A percentile compares a stretch with the other conserved stretches of the same genome.
These are phyloP conservation scores for Diaporthe velutina DNA, from an alignment of 2,329 filamentous ascomycete species.

Conservation along the genomic window DNA sequence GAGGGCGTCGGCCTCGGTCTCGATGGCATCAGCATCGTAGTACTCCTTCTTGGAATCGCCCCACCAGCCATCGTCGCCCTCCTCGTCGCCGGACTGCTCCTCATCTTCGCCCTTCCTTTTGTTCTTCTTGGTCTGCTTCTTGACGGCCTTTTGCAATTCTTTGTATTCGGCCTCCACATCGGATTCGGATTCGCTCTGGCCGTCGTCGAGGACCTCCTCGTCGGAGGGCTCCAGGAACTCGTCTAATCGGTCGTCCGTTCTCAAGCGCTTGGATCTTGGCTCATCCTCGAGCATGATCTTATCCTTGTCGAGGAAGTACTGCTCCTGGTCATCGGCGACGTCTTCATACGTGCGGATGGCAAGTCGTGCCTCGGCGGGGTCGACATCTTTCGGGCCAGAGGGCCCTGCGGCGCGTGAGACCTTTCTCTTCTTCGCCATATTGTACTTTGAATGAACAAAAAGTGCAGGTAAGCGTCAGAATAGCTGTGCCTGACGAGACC, in stretches of 20 bases:
- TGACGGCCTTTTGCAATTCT: constrained; percentile 38
- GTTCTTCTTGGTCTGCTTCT: constrained; percentile 49
- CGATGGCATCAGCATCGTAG: constrained; percentile 85
- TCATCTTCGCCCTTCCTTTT: constrained; percentile 66
- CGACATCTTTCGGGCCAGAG: constrained; percentile 66
- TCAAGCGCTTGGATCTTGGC: constrained; percentile 81
- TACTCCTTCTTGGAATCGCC: constrained; percentile 90
- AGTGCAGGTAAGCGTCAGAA: neutral
- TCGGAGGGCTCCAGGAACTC: constrained; percentile 71
- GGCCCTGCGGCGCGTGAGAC: constrained; percentile 64
- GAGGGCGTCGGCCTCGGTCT: constrained; percentile 77
- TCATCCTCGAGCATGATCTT: constrained; percentile 88
- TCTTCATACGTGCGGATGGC: constrained; percentile 79
- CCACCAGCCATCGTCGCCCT: constrained; percentile 80
- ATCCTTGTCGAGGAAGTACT: constrained; percentile 90
- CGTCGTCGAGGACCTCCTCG: constrained; percentile 63
- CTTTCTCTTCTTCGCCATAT: constrained; percentile 80
- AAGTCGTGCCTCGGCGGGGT: constrained; percentile 72
- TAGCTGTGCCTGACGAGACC: neutral
- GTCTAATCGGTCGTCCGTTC: constrained; percentile 77
- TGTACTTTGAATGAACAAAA: neutral
- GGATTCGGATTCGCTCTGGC: constrained; percentile 43
- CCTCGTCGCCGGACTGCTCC: constrained; percentile 63
- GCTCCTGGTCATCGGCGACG: constrained; percentile 93
- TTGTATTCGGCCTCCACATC: constrained; percentile 43